A percentile compares a stretch with the other conserved stretches of the same genome.
Conservation (phyloP, 495 filamentous ascomycete genomes). For the Astrothelium subdiscretum region DNA sequence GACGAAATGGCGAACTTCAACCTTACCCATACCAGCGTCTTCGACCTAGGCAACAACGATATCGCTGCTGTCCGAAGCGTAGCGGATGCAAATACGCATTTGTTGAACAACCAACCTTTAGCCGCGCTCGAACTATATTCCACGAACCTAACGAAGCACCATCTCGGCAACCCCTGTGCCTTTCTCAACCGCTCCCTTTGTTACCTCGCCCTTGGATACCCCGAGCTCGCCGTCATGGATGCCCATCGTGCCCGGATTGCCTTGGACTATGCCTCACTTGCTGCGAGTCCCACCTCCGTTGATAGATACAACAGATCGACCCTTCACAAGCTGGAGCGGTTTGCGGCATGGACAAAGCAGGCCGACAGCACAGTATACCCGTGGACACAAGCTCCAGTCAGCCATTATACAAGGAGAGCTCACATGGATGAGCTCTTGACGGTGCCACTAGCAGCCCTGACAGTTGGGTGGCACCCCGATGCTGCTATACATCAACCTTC, state of each 20-base stretch:
- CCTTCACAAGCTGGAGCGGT: no score
- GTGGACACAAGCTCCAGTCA: not conserved
- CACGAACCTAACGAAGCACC: constrained; percentile 11
- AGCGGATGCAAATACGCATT: not conserved
- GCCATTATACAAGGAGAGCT: not conserved
- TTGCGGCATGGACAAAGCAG: not conserved
- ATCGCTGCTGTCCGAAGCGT: not conserved
- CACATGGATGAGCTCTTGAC: not conserved
- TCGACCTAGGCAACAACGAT: not conserved
- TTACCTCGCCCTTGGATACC: constrained; percentile 15
- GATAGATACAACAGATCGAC: no score
- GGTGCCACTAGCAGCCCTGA: not conserved
- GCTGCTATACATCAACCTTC: not conserved
- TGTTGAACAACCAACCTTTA: not conserved
- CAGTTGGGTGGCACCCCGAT: not conserved
- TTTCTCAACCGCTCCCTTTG: constrained; percentile 28
- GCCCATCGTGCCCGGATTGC: constrained; percentile 19
- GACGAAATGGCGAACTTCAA: no score
- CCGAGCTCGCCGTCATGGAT: constrained; percentile 22
- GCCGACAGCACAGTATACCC: not conserved
- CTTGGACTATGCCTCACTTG: no score
- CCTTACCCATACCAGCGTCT: not conserved
- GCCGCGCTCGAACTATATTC: constrained; percentile 20
- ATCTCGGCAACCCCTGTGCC: constrained; percentile 21
- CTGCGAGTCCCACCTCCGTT: no score